Conservation (phyloP, 495 filamentous ascomycete species). For the Astrocystis sublimbata region DNA sequence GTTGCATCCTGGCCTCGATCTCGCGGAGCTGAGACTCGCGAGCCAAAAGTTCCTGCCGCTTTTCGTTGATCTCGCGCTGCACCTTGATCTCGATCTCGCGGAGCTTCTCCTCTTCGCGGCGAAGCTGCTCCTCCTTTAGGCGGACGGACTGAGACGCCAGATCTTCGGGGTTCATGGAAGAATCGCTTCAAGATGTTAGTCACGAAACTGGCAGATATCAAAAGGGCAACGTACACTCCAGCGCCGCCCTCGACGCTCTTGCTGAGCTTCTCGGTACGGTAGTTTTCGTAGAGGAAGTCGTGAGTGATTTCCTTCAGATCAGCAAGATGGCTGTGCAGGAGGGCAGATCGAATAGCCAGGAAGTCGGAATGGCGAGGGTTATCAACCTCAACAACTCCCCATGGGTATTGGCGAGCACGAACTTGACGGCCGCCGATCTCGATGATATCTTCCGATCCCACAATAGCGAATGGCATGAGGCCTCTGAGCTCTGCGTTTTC, state of each 20-base stretch:
- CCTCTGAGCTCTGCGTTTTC: slow-evolving; percentile 97
- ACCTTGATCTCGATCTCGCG: slow-evolving; percentile 99
- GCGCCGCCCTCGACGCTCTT: slow-evolving; percentile 95
- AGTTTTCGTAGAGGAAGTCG: slow-evolving; percentile 99
- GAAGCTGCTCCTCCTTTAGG: slow-evolving; percentile 98
- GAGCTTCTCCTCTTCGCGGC: slow-evolving; percentile 98
- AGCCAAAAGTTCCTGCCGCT: slow-evolving; percentile 96
- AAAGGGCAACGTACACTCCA: slow-evolving; percentile 67
- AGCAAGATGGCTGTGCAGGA: slow-evolving; percentile 94
- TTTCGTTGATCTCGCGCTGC: slow-evolving; percentile 99
- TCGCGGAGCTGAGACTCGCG: slow-evolving; percentile 98
- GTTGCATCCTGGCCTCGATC: slow-evolving; percentile 69
- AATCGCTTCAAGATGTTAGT: slow-evolving; percentile 58
- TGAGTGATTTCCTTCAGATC: slow-evolving; percentile 99
- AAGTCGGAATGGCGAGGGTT: slow-evolving; percentile 99
- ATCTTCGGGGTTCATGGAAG: slow-evolving; percentile 96
- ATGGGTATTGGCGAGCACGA: slow-evolving; percentile 94
- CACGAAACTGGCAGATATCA: background rate
- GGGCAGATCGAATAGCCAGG: slow-evolving; percentile 91
- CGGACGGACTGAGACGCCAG: slow-evolving; percentile 94
- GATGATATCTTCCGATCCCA: slow-evolving; percentile 91
- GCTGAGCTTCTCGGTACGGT: slow-evolving; percentile 99
- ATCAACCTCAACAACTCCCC: slow-evolving; percentile 98
- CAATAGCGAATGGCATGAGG: slow-evolving; percentile 98
- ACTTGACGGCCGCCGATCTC: slow-evolving; percentile 92